Conservation (phyloP, 179 eudicot species). For the Spergularia azorica region DNA sequence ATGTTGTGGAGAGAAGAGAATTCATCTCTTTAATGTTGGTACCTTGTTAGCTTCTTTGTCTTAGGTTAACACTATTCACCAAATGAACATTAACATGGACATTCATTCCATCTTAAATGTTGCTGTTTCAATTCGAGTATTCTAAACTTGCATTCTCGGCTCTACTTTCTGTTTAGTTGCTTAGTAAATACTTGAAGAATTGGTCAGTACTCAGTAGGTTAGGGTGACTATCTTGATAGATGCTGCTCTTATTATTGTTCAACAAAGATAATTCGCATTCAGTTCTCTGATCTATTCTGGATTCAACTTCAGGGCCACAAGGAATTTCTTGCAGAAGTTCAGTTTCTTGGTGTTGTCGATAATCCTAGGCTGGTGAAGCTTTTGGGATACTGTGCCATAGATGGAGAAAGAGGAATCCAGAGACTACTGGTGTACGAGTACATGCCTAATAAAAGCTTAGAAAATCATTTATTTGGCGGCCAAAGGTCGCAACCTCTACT, state of each 20-base stretch:
- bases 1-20: too few relatives aligned
- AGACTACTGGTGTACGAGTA: constrained; percentile 83
- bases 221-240: neutral
- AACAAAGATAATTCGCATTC: neutral
- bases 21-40: too few relatives aligned
- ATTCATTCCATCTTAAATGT: too few relatives aligned
- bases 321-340: constrained; percentile 92
- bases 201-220: neutral
- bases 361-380: constrained; percentile 79
- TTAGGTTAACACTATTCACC: too few relatives aligned
- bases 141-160: too few relatives aligned
- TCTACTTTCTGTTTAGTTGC: too few relatives aligned
- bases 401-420: constrained; percentile 79
- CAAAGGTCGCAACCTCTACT: constrained; percentile 46
- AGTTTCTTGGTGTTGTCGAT: constrained; percentile 79
- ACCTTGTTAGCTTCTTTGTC: too few relatives aligned
- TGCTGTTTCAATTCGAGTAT: too few relatives aligned
- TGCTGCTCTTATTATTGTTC: neutral
- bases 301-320: constrained; percentile 68
- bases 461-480: constrained; percentile 71
- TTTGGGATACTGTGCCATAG: constrained; percentile 76
- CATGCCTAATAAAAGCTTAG: constrained; percentile 80
- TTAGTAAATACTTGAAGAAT: neutral
- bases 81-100: too few relatives aligned
- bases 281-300: neutral